phyloP scores from a whole-genome alignment of 73 alveolate species.

The Durusdinium trenchii region DNA sequence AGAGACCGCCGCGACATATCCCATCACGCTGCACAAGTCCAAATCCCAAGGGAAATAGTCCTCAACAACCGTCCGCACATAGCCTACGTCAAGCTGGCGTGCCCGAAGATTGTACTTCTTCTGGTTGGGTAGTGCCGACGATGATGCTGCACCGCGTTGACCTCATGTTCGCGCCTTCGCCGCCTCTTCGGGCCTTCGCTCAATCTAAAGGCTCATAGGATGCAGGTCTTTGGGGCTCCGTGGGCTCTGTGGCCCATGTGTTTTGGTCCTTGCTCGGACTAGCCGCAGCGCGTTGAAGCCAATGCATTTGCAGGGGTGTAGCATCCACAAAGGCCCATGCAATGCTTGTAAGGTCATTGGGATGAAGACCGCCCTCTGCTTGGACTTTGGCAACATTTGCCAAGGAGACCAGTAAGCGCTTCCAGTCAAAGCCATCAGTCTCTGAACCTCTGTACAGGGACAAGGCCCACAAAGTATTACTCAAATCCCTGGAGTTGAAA shows the following conservation, averaged over 20 bases:
- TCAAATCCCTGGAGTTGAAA: conserved; percentile 41
- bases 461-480: conserved; percentile 64
- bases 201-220: background rate
- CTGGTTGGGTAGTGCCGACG: too few relatives aligned
- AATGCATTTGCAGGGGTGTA: conserved; percentile 28
- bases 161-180: too few relatives aligned
- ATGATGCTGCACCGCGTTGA: too few relatives aligned
- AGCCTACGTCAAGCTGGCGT: too few relatives aligned
- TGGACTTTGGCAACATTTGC: background rate
- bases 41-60: too few relatives aligned
- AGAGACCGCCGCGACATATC: too few relatives aligned
- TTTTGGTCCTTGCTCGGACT: background rate
- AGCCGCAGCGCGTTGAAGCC: background rate
- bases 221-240: background rate
- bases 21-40: too few relatives aligned
- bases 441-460: background rate
- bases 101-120: too few relatives aligned
- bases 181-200: background rate
- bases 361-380: background rate
- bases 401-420: background rate
- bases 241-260: background rate
- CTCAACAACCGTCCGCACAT: too few relatives aligned
- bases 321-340: conserved; percentile 63
- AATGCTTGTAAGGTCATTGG: conserved; percentile 48
- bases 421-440: conserved; percentile 11